Evolutionary conservation across 306 rosid species (phyloP).

Genomic region (Gastrolobium bilobum): DNA sequence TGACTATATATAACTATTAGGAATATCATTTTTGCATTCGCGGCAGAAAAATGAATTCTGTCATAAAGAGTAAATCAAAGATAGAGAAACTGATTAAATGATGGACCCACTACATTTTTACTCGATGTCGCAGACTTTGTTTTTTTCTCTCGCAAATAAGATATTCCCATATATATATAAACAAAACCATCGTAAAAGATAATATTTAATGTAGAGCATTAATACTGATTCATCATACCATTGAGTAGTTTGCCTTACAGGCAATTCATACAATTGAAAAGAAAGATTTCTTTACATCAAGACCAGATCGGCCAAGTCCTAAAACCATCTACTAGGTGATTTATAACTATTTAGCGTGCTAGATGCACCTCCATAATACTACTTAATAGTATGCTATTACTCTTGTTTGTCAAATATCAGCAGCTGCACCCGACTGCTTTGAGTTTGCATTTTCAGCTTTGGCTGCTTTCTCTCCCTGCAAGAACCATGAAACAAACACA

Average conservation of each 20-base stretch:
- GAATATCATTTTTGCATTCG: too few species aligned
- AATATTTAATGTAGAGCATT: neutral
- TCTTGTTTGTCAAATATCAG: neutral
- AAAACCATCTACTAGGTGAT: too few species aligned
- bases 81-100: too few species aligned
- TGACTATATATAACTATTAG: too few species aligned
- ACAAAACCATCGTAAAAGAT: neutral
- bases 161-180: too few species aligned
- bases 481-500: neutral
- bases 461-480: neutral
- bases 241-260: neutral
- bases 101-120: too few species aligned
- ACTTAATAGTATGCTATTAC: neutral
- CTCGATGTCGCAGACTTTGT: too few species aligned
- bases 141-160: too few species aligned
- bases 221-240: neutral
- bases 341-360: too few species aligned
- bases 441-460: neutral
- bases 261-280: neutral
- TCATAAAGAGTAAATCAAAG: too few species aligned
- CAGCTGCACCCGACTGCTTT: neutral
- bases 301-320: neutral
- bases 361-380: neutral
- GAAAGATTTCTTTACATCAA: neutral
- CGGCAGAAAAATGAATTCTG: too few species aligned